Evolutionary conservation across 805 yeast genomes (phyloP).

Genomic region (Ogataea salicorniae): DNA sequence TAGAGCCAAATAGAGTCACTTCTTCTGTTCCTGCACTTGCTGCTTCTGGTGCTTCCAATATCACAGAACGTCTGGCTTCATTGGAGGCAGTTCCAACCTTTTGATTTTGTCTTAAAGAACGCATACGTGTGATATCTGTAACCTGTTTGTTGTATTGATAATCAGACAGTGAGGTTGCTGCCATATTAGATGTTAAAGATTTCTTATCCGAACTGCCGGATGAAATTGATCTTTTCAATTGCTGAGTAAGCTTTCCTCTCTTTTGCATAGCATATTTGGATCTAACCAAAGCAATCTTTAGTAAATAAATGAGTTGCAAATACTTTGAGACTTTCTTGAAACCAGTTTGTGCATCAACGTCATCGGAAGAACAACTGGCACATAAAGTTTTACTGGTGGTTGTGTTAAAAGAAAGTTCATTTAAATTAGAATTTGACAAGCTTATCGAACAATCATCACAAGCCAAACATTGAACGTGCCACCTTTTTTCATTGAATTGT

Average conservation of each 20-base stretch:
- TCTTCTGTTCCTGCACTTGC: conserved; percentile 30
- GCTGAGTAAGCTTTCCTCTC: conserved; percentile 14
- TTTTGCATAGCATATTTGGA: conserved; percentile 55
- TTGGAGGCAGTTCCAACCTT: conserved; percentile 48
- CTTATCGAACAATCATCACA: conserved; percentile 55
- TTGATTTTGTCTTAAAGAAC: conserved; percentile 67
- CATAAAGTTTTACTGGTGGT: conserved; percentile 43
- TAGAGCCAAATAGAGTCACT: neutral
- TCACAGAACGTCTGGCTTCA: conserved; percentile 57
- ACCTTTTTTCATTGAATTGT: conserved; percentile 54
- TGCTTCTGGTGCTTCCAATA: conserved; percentile 59
- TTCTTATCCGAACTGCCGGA: neutral
- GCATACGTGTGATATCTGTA: conserved; percentile 68
- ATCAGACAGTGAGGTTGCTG: conserved; percentile 13
- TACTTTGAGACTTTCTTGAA: conserved; percentile 63
- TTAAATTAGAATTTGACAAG: conserved; percentile 36
- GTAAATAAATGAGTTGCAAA: conserved; percentile 66
- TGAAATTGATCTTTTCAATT: conserved; percentile 1
- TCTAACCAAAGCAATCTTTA: conserved; percentile 80
- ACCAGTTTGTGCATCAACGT: conserved; percentile 45
- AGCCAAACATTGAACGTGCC: conserved; percentile 75
- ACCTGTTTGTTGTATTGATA: conserved; percentile 65
- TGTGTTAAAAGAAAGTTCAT: conserved; percentile 43
- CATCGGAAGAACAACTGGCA: conserved; percentile 52
- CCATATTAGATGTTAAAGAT: neutral